Conservation (phyloP, 2,329 filamentous ascomycete species). For the Alternaria rosae region DNA sequence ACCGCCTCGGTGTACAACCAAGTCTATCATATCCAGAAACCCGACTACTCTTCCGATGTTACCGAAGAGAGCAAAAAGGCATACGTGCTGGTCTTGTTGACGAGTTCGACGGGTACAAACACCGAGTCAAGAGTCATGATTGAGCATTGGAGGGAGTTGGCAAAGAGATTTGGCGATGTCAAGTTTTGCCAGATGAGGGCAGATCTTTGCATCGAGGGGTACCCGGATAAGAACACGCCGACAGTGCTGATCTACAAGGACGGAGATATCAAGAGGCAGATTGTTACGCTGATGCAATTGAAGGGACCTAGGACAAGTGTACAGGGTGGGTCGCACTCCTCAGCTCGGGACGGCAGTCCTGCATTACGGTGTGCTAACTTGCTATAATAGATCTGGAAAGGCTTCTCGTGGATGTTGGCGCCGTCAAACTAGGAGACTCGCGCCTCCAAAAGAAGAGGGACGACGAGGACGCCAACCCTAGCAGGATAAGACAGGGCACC, state of each 20-base stretch:
- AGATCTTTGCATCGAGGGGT: constrained; percentile 93
- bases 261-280: constrained; percentile 87
- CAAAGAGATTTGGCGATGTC: constrained; percentile 85
- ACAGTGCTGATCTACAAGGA: constrained; percentile 93
- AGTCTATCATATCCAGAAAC: constrained; percentile 93
- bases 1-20: constrained; percentile 83
- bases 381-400: constrained; percentile 72
- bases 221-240: constrained; percentile 92
- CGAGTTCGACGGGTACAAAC: constrained; percentile 78
- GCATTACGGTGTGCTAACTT: neutral
- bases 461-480: constrained; percentile 60
- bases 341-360: neutral
- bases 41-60: constrained; percentile 89
- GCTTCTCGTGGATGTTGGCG: constrained; percentile 81
- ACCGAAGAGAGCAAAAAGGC: constrained; percentile 83
- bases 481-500: constrained; percentile 55
- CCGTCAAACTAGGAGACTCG: constrained; percentile 78
- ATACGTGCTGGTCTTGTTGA: constrained; percentile 79
- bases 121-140: constrained; percentile 83
- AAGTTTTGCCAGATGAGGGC: constrained; percentile 98
- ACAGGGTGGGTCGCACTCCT: constrained; percentile 3
- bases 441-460: constrained; percentile 71
- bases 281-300: constrained; percentile 86
- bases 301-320: constrained; percentile 61
- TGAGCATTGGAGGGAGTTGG: constrained; percentile 85